Evolutionary conservation across 148 eudicot genomes (phyloP).

Genomic region (Pharnaceum exiguum): DNA sequence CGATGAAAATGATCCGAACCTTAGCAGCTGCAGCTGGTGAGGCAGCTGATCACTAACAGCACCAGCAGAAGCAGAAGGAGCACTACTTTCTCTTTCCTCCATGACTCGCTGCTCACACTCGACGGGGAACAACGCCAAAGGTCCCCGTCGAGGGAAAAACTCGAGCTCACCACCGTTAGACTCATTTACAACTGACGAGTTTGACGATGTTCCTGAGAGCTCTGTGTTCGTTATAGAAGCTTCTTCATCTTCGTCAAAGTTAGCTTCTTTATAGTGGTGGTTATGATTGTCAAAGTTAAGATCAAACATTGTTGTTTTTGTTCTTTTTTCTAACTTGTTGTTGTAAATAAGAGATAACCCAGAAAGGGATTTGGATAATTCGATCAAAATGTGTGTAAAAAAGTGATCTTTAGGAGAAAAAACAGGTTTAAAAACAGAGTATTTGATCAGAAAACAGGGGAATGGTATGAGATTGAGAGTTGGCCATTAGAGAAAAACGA

Average conservation of each 20-base stretch:
- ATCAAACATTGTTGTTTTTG: conserved; percentile 39
- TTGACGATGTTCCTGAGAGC: conserved; percentile 46
- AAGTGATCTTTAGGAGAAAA: too few species aligned
- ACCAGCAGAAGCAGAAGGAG: too few species aligned
- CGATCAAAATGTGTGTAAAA: not conserved
- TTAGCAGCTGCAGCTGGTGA: conserved; percentile 9
- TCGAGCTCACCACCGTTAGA: conserved; percentile 28
- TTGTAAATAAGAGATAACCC: conserved; percentile 5
- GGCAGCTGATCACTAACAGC: too few species aligned
- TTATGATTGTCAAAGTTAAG: conserved; percentile 36
- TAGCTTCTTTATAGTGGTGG: not conserved
- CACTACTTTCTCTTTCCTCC: too few species aligned
- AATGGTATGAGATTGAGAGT: too few species aligned
- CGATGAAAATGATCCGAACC: conserved; percentile 34
- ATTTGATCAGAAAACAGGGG: conserved; percentile 1
- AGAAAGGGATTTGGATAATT: not conserved
- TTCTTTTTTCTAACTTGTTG: too few species aligned
- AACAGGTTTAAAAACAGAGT: not conserved
- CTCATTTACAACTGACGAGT: conserved; percentile 41
- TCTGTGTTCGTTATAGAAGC: conserved; percentile 25
- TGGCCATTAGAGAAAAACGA: conserved; percentile 1
- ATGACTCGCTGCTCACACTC: too few species aligned
- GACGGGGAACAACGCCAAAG: too few species aligned
- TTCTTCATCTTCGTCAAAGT: conserved; percentile 10
- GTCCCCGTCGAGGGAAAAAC: conserved; percentile 8